phyloP scores from a whole-genome alignment of 2,329 filamentous ascomycete genomes.

The Helotiales sp. region DNA sequence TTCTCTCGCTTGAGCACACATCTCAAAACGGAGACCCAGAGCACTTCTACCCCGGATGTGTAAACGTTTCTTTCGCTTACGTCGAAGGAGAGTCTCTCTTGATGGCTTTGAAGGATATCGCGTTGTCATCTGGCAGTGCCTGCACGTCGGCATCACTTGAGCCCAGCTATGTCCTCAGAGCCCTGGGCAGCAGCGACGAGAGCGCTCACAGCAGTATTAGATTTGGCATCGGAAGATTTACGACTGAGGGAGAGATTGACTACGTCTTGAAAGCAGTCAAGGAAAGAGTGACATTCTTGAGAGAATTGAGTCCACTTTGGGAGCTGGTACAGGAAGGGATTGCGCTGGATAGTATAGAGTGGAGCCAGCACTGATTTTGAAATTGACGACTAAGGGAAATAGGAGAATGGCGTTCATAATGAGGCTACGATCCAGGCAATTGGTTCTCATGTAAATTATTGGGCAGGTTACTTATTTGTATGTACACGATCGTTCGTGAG shows the following conservation, averaged over 20 bases:
- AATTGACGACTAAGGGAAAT: background rate
- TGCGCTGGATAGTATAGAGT: conserved; percentile 94
- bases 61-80: conserved; percentile 98
- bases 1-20: conserved; percentile 89
- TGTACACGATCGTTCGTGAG: conserved; percentile 17
- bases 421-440: conserved; percentile 2
- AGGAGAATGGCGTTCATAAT: conserved; percentile 8
- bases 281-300: conserved; percentile 87
- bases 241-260: conserved; percentile 91
- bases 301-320: conserved; percentile 95
- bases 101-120: conserved; percentile 98
- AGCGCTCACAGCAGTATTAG: conserved; percentile 97
- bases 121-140: conserved; percentile 91
- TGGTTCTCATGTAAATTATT: conserved; percentile 15
- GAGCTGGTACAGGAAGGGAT: conserved; percentile 97
- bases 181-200: conserved; percentile 94
- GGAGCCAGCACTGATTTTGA: conserved; percentile 82
- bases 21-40: conserved; percentile 82
- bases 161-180: conserved; percentile 92
- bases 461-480: conserved; percentile 7
- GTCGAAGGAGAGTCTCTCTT: conserved; percentile 96
- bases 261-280: conserved; percentile 94
- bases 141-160: conserved; percentile 97
- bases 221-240: conserved; percentile 96
- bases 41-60: conserved; percentile 90